Evolutionary conservation across 179 eudicot species (phyloP), one percentile per base, ranked within the genome.

Genomic region (Drosera spatulata): DNA sequence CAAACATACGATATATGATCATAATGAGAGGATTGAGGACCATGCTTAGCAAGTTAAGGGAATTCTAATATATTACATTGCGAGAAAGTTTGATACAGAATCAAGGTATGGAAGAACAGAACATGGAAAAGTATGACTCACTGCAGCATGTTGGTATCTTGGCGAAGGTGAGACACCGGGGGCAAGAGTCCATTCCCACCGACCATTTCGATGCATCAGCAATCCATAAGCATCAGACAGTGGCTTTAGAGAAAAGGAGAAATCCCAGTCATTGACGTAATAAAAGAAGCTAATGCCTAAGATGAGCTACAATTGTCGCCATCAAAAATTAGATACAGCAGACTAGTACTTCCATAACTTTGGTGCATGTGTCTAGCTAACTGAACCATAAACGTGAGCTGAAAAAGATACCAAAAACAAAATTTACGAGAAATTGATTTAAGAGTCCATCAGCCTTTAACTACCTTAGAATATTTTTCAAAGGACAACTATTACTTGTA

Each of bases 171-270:
- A 83, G 54, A 90, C 94, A 49, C 99, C 99, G 14, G 99, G 99
- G 52, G 99, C 97, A 72, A 85, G 95, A 69, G 99, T 90, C 99
- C 99, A 94, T 77, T 94, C 99, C 99, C 97, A 94, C 73, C 78
- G 93, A 62, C 99, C 99, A 68, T 85, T 86, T 66, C 94, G 82
- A 82, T 94, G 99, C 95, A 86, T 90, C 62, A 90, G 91, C 61
- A 94, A 78, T 54, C 99, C 99, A 66, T 86, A 94, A 59, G 99
- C 99, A 85, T 90, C 97, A 47, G 86, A 84, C 62, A 94, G 67
- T 43, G 99, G 95, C 99, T 94, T 84, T 41, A 80, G 37, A 71
- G 69, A 43, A 73, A 48, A 71, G 54, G 49, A 15, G 59, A 44
- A 50, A 61, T 61, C 56, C 14, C 4, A 63, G 51, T 41, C 48